phyloP scores from a whole-genome alignment of 2,329 filamentous ascomycete species.

The Pseudogymnoascus sp. region DNA sequence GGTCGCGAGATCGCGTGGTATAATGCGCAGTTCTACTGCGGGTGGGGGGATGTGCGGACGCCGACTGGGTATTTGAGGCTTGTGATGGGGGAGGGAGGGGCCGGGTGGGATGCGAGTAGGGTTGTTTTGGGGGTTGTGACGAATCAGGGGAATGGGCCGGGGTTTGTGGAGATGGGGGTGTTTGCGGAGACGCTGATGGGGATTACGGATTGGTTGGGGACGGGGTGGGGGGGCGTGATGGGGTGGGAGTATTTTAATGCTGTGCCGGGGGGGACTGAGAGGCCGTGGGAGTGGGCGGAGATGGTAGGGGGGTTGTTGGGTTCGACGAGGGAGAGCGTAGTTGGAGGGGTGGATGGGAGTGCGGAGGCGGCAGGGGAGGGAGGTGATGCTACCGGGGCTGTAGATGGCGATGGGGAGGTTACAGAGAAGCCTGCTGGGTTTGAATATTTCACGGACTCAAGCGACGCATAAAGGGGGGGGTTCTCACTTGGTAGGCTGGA shows the following conservation, averaged over 20 bases:
- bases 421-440: constrained; percentile 20
- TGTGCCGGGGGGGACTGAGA: constrained; percentile 49
- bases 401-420: constrained; percentile 16
- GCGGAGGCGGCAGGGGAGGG: neutral
- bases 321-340: neutral
- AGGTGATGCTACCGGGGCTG: constrained; percentile 11
- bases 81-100: constrained; percentile 29
- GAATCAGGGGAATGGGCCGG: constrained; percentile 64
- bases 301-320: constrained; percentile 41
- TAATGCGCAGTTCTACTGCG: constrained; percentile 89
- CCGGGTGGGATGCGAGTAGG: constrained; percentile 64
- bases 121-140: constrained; percentile 78
- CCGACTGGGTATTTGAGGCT: constrained; percentile 44
- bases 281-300: constrained; percentile 72
- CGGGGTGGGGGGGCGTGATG: constrained; percentile 76
- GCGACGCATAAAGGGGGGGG: constrained; percentile 13
- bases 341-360: neutral
- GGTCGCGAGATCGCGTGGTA: constrained; percentile 70
- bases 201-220: constrained; percentile 44
- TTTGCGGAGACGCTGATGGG: constrained; percentile 48
- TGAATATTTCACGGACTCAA: constrained; percentile 23
- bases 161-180: constrained; percentile 50
- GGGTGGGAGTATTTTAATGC: constrained; percentile 95
- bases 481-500: neutral
- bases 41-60: constrained; percentile 46